phyloP scores from a whole-genome alignment of 2,329 filamentous ascomycete genomes.

The Metarhizium humberi region DNA sequence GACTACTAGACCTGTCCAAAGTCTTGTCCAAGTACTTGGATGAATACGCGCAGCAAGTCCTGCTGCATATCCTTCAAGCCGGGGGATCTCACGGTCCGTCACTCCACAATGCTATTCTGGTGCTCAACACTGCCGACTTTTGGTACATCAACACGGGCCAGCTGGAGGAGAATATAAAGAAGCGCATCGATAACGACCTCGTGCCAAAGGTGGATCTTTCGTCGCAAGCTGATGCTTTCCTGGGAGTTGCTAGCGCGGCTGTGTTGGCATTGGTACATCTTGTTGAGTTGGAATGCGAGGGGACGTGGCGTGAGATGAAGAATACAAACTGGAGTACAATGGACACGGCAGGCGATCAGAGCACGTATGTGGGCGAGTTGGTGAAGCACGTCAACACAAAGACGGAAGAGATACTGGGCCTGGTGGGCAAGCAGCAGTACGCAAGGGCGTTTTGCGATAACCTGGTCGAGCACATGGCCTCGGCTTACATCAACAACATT shows the following conservation, averaged over 20 bases:
- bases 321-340: slow-evolving; percentile 93
- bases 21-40: slow-evolving; percentile 90
- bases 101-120: slow-evolving; percentile 71
- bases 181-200: slow-evolving; percentile 74
- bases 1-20: slow-evolving; percentile 73
- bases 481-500: slow-evolving; percentile 71
- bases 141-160: slow-evolving; percentile 91
- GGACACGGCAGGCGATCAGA: slow-evolving; percentile 88
- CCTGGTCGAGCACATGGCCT: slow-evolving; percentile 79
- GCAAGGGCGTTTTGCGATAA: slow-evolving; percentile 92
- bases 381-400: slow-evolving; percentile 62
- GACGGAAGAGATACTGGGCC: slow-evolving; percentile 62
- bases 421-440: slow-evolving; percentile 86
- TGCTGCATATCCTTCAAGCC: slow-evolving; percentile 59
- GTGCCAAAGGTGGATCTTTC: slow-evolving; percentile 74
- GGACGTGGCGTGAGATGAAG: slow-evolving; percentile 92
- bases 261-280: slow-evolving; percentile 76
- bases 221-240: slow-evolving; percentile 87
- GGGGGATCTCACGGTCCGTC: slow-evolving; percentile 43
- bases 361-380: slow-evolving; percentile 79
- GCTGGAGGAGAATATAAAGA: slow-evolving; percentile 88
- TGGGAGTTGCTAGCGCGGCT: slow-evolving; percentile 84
- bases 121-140: slow-evolving; percentile 95
- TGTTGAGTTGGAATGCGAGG: slow-evolving; percentile 74
- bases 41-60: slow-evolving; percentile 87